Base-by-base conservation (phyloP, 371 early-diverging fungal genomes). In the Mortierella sp. region DNA sequence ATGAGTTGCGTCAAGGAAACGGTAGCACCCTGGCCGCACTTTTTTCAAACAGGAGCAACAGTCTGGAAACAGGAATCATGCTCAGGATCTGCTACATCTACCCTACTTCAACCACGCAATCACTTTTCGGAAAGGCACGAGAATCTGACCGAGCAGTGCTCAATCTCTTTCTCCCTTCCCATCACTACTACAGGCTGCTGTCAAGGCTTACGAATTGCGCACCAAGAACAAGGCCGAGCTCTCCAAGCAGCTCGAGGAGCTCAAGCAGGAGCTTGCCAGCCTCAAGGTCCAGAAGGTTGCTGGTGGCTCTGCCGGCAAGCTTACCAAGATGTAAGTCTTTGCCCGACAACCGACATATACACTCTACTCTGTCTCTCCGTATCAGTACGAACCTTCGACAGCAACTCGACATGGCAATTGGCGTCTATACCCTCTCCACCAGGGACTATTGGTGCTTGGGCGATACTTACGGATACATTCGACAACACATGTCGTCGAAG, bases 231-330 rank as follows among this genome's bases (percentile, higher is more conserved):
- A 96, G 93, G 95, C 93, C 75, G 97, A 98, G 90, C 95, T 98
- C 75, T 89, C 91, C 82, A 94, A 96, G 93, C 92, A 95, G 88
- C 95, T 98, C 78, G 96, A 96, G 79, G 96, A 96, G 87, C 95
- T 97, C 89, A 97, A 97, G 95, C 93, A 95, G 88, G 97, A 98
- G 91, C 96, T 98, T 76, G 90, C 96, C 83, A 90, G 93, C 80
- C 94, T 98, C 86, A 95, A 97, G 86, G 97, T 97, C 89, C 96
- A 97, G 91, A 95, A 97, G 95, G 94, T 95, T 84, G 92, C 96
- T 81, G 94, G 94, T 87, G 94, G 93, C 57, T 90, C 88, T 76
- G 90, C 94, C 70, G 85, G 94, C 90, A 96, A 96, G 94, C 90
- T 96, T 76, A 90, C 93, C 89, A 95, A 95, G 91, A 95, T 98